A percentile compares a stretch with the other conserved stretches of the same genome.
Evolutionary conservation across 139 green algal species (phyloP).

Genomic region (Tetradesmus obliquus): DNA sequence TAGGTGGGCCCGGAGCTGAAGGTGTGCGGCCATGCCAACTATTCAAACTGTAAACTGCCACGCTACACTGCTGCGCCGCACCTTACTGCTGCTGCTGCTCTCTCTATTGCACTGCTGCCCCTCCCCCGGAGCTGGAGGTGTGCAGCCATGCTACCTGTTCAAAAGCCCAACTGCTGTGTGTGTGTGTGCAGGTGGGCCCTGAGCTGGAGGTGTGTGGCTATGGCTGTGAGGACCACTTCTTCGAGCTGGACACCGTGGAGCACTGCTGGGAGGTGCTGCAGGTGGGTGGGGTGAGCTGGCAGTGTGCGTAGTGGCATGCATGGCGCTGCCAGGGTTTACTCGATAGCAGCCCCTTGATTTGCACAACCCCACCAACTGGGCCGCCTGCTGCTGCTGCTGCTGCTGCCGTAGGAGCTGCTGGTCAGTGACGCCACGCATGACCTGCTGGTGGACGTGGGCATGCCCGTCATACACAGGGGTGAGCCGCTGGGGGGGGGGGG

Average conservation of each 20-base stretch:
- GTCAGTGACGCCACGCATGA: conserved; percentile 70
- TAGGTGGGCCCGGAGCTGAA: conserved; percentile 96
- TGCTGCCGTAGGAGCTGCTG: conserved; percentile 71
- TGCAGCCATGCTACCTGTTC: too few species aligned
- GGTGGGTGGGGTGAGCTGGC: conserved; percentile 45
- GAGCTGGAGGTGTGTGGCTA: conserved; percentile 98
- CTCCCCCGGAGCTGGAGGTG: too few species aligned
- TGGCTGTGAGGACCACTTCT: conserved; percentile 99
- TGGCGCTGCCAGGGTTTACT: not conserved
- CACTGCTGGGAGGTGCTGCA: conserved; percentile 92
- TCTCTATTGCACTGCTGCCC: too few species aligned
- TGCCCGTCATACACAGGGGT: conserved; percentile 92
- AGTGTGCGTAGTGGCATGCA: not conserved
- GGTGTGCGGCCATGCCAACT: conserved; percentile 86
- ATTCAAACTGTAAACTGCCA: too few species aligned
- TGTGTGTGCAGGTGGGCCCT: conserved; percentile 80
- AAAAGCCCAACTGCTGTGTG: too few species aligned
- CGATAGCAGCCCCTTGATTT: not conserved
- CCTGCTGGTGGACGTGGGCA: conserved; percentile 93
- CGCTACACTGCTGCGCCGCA: too few species aligned
- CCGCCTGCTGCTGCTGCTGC: conserved; percentile 46
- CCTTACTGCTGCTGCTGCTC: too few species aligned
- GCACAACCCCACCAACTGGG: not conserved
- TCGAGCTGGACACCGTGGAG: conserved; percentile 90
- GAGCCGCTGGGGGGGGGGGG: not conserved